Conservation (phyloP, 208 protist species). For the Lotmaria passim region DNA sequence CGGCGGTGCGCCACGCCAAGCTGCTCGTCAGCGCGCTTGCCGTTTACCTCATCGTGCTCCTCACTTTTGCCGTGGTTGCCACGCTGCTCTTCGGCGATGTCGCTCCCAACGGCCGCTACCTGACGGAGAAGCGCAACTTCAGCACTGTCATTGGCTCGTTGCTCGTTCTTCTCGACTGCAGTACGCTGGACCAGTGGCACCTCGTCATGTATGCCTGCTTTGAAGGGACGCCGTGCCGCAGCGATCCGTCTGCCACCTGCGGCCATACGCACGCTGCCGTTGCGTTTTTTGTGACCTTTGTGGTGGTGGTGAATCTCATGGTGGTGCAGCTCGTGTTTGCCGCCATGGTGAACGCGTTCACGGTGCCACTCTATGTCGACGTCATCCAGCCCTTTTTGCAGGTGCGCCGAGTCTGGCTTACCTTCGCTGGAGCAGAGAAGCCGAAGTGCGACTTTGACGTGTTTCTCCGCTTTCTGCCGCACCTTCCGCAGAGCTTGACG, state of each 20-base stretch:
- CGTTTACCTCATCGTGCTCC: conserved; percentile 40
- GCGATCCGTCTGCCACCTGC: conserved; percentile 15
- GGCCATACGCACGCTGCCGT: conserved; percentile 34
- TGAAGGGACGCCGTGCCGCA: conserved; percentile 16
- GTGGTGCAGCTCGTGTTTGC: conserved; percentile 34
- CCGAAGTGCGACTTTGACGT: conserved; percentile 15
- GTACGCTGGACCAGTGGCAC: conserved; percentile 62
- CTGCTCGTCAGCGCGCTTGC: conserved; percentile 35
- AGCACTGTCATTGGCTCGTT: conserved; percentile 50
- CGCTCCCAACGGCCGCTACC: conserved; percentile 21
- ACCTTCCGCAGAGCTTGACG: conserved; percentile 14
- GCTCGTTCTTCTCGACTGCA: conserved; percentile 60
- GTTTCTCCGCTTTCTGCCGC: conserved; percentile 19
- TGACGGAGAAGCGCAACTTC: conserved; percentile 71
- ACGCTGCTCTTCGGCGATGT: conserved; percentile 54
- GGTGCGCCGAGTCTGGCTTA: conserved; percentile 34
- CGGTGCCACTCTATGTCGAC: conserved; percentile 23
- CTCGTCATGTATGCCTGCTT: conserved; percentile 38
- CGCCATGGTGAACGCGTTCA: conserved; percentile 31
- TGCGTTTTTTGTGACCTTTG: conserved; percentile 44
- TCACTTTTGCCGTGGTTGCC: conserved; percentile 63
- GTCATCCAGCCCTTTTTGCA: conserved; percentile 35
- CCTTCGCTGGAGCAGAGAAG: conserved; percentile 15
- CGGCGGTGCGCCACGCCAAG: conserved; percentile 10
- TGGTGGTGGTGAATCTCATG: conserved; percentile 26